A percentile compares a stretch with the other conserved stretches of the same genome.
Evolutionary conservation across 1,139 yeast species (phyloP).

Genomic region (Yamadazyma spencermartinsiae): DNA sequence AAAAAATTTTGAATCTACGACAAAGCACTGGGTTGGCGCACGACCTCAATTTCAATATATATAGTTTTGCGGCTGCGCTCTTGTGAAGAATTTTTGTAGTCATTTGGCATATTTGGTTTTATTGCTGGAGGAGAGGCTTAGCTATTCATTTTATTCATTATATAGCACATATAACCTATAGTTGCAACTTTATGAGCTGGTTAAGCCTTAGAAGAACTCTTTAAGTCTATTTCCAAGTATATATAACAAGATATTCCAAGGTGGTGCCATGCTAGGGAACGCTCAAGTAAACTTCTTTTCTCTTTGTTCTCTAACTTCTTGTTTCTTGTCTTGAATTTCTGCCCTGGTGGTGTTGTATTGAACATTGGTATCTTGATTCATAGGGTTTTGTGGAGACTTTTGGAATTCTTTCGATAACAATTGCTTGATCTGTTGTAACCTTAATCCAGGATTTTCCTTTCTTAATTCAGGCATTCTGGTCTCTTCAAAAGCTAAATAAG

Average conservation of each 20-base stretch:
- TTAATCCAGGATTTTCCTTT: constrained; percentile 77
- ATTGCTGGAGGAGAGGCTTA: no score
- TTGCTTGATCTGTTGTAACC: constrained; percentile 77
- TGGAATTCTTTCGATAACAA: constrained; percentile 77
- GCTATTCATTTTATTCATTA: no score
- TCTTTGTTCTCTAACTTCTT: constrained; percentile 49
- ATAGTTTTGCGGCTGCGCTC: neutral
- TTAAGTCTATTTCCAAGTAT: no score
- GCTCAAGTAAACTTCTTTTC: constrained; percentile 37
- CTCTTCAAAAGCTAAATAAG: constrained; percentile 71
- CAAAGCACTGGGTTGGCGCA: constrained; percentile 3
- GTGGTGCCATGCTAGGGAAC: neutral
- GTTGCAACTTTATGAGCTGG: no score
- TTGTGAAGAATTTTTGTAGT: no score
- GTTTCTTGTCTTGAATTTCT: constrained; percentile 54
- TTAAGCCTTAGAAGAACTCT: no score
- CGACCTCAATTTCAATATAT: constrained; percentile 4
- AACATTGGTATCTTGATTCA: constrained; percentile 73
- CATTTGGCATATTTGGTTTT: no score
- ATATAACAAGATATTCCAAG: neutral
- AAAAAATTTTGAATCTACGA: constrained; percentile 1
- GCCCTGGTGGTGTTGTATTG: constrained; percentile 60
- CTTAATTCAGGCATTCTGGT: constrained; percentile 70
- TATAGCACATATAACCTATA: no score
- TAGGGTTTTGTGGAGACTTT: constrained; percentile 78